A percentile compares a stretch with the other conserved stretches of the same genome.
Conservation (phyloP, 1,284 basidiomycete genomes). For the Phlebopus sp. region DNA sequence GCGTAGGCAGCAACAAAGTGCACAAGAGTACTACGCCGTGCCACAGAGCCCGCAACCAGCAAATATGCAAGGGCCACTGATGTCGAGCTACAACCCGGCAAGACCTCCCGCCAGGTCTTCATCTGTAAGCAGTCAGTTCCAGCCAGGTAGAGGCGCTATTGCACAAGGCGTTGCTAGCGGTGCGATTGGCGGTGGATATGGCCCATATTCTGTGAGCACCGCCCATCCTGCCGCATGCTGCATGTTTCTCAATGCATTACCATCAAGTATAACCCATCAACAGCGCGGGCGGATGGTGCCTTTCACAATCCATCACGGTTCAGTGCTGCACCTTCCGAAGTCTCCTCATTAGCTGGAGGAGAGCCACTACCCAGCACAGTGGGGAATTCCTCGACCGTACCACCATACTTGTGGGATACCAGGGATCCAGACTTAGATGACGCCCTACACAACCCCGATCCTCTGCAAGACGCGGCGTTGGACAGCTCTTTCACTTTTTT, state of each 20-base stretch:
- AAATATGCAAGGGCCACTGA: conserved; percentile 30
- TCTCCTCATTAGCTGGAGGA: conserved; percentile 43
- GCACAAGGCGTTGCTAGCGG: conserved; percentile 72
- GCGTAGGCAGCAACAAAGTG: conserved; percentile 25
- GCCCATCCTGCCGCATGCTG: conserved; percentile 3
- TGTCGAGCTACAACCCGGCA: conserved; percentile 20
- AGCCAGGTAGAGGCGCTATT: conserved; percentile 50
- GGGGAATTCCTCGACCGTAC: conserved; percentile 44
- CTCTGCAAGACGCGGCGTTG: conserved; percentile 54
- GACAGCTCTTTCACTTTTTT: conserved; percentile 60
- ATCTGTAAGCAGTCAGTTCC: conserved; percentile 32
- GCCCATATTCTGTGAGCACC: conserved; percentile 71
- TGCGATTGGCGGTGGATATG: conserved; percentile 69
- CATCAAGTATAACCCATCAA: conserved; percentile 57
- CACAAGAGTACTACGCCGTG: conserved; percentile 45
- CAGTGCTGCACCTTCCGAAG: conserved; percentile 59
- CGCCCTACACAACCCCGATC: conserved; percentile 72
- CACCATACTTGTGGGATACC: conserved; percentile 67
- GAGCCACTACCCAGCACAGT: conserved; percentile 36
- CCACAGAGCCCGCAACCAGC: conserved; percentile 45
- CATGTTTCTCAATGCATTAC: conserved; percentile 4
- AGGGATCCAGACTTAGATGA: conserved; percentile 78
- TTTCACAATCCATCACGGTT: conserved; percentile 53
- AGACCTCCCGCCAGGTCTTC: conserved; percentile 28
- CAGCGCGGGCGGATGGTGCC: conserved; percentile 36